phyloP scores from a whole-genome alignment of 352 stramenopile species.

The Hyaloperonospora arabidopsidis region DNA sequence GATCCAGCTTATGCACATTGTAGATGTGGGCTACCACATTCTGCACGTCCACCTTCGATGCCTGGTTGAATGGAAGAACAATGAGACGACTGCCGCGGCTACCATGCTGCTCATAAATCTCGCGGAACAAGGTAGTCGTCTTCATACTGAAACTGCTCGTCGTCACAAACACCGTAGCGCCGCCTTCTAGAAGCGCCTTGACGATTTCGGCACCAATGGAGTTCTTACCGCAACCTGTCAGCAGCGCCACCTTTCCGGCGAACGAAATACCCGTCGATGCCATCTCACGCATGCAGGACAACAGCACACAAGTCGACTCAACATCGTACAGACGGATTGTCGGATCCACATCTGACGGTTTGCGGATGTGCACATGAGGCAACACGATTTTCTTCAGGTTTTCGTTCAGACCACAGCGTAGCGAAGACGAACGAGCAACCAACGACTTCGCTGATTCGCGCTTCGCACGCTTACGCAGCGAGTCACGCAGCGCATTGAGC shows the following conservation, averaged over 20 bases:
- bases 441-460: constrained; percentile 26
- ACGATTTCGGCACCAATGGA: constrained; percentile 83
- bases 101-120: constrained; percentile 81
- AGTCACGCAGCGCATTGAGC: constrained; percentile 48
- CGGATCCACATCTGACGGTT: constrained; percentile 61
- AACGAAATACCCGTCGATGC: constrained; percentile 80
- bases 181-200: constrained; percentile 78
- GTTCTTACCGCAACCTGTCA: constrained; percentile 78
- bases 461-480: constrained; percentile 40
- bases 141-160: constrained; percentile 68
- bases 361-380: constrained; percentile 71
- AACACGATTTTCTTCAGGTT: constrained; percentile 62
- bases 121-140: constrained; percentile 54
- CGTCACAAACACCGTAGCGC: constrained; percentile 79
- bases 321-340: constrained; percentile 79
- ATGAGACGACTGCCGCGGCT: constrained; percentile 71
- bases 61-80: constrained; percentile 81
- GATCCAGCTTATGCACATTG: constrained; percentile 65
- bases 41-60: constrained; percentile 68
- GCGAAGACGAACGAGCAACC: constrained; percentile 37
- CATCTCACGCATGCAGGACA: constrained; percentile 83
- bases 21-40: constrained; percentile 77
- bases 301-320: constrained; percentile 64
- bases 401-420: constrained; percentile 47
- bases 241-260: constrained; percentile 71